These are phyloP conservation scores for Oidium heveae DNA, from an alignment of 2,329 filamentous ascomycete genomes.

Conservation along the genomic window DNA sequence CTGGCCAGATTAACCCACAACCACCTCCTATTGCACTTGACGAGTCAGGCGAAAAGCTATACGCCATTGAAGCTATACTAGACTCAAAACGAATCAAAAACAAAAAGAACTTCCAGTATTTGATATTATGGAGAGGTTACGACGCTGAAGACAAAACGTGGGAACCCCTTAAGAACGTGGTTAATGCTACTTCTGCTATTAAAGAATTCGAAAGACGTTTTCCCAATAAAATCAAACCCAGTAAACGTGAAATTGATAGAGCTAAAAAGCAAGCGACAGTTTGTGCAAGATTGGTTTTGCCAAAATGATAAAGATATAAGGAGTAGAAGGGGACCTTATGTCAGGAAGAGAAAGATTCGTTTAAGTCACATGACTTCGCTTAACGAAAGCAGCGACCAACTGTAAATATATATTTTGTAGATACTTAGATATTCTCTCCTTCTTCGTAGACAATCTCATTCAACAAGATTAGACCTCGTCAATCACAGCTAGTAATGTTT, in stretches of 20 bases:
- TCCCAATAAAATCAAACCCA: not conserved
- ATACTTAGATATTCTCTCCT: too few relatives aligned
- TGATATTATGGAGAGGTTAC: not conserved
- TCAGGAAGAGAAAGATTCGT: too few relatives aligned
- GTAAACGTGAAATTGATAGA: not conserved
- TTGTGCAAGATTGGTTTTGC: not conserved
- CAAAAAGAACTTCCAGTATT: not conserved
- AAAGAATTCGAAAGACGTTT: not conserved
- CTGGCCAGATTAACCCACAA: not conserved
- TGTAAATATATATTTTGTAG: too few relatives aligned
- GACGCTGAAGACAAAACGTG: not conserved
- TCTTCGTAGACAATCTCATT: too few relatives aligned
- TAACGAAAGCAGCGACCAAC: too few relatives aligned
- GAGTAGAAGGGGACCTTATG: not conserved
- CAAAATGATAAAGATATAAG: not conserved
- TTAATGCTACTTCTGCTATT: not conserved
- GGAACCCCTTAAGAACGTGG: not conserved
- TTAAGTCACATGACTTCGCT: too few relatives aligned
- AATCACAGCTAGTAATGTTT: too few relatives aligned
- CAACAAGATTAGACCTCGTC: too few relatives aligned
- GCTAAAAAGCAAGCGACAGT: not conserved
- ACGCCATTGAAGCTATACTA: not conserved
- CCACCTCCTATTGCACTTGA: not conserved
- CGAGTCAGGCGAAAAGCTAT: not conserved
- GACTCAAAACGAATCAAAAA: not conserved